Evolutionary conservation across 2,329 filamentous ascomycete species (phyloP), one percentile per base, ranked within the genome.

Genomic region (Neonectria sp.): DNA sequence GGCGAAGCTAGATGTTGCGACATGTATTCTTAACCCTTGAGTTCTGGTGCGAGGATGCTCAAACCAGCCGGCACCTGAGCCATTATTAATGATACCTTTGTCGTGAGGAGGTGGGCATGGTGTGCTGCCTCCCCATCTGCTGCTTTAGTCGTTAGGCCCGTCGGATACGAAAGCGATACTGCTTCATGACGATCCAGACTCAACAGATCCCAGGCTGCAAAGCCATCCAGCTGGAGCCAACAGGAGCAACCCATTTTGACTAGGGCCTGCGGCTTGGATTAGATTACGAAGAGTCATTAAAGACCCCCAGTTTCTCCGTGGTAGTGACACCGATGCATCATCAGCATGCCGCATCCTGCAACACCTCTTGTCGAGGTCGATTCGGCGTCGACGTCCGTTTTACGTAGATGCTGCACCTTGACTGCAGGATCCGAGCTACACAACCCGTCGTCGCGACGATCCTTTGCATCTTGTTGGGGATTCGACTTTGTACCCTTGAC

Each of bases 401-500:
- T 45, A 57, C 35, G 46, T 35, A 35, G 61, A 53, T 45, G 55
- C 37, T 27, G 35, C 55, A 35, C 37, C 27, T 58, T 33, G 40
- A 1, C 57, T 13, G 37, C 46, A 35, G 33, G 27, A 27, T 29
- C n/a, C 29, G 35, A 27, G 35, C 29, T 21, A 35, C 40, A 33
- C 49, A 24, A 57, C 27, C 35, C 27, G 33, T 37, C 48, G 25
- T 43, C 25, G 46, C 29, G 35, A 45, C 61, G 35, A 52, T 63
- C 55, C 24, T 24, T 62, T n/a, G 53, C n/a, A 21, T 17, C 61
- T 37, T 57, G 46, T 37, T 57, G 35, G 55, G 33, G 48, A 37
- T 31, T 53, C 49, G 1, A 29, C n/a, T 37, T 51, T 17, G 27
- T 49, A 40, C 33, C 52, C 27, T 37, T 51, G 25, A 17, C 13